These are phyloP conservation scores for Epichloe typhina DNA, from an alignment of 2,329 filamentous ascomycete species.

Conservation along the genomic window DNA sequence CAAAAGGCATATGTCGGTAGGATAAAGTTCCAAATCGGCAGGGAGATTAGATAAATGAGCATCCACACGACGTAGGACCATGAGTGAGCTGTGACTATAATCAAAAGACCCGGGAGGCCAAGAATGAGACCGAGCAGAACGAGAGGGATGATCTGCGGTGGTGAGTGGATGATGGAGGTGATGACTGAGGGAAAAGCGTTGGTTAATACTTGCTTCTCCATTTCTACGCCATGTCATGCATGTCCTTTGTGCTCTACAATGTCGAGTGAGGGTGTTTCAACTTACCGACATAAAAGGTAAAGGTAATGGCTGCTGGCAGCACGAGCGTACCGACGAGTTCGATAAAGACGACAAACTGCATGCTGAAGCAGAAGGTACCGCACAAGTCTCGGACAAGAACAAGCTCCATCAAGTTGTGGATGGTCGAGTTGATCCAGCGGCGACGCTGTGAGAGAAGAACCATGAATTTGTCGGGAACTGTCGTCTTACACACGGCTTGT, in stretches of 20 bases:
- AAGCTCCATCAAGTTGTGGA: conserved; percentile 97
- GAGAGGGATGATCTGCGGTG: conserved; percentile 77
- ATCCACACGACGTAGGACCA: conserved; percentile 93
- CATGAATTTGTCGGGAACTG: conserved; percentile 83
- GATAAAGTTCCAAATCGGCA: conserved; percentile 96
- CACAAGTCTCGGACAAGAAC: conserved; percentile 91
- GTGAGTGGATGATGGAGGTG: conserved; percentile 66
- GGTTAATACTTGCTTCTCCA: background rate
- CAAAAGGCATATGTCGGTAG: conserved; percentile 91
- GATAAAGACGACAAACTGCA: conserved; percentile 97
- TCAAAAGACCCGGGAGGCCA: conserved; percentile 81
- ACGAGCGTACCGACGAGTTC: conserved; percentile 92
- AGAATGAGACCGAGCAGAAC: conserved; percentile 82
- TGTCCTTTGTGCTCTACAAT: background rate
- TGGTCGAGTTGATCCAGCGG: conserved; percentile 98
- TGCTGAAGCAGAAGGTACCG: conserved; percentile 98
- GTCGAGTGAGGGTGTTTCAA: conserved; percentile 12
- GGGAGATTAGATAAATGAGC: conserved; percentile 83
- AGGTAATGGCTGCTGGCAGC: conserved; percentile 87
- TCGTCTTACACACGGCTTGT: conserved; percentile 97
- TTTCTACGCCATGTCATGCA: background rate
- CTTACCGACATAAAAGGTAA: conserved; percentile 92
- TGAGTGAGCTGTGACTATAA: conserved; percentile 85
- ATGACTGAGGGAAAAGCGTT: conserved; percentile 42
- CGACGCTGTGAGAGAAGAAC: conserved; percentile 88